These are phyloP conservation scores for Angophora floribunda DNA, from an alignment of 345 rosid genomes.

Conservation along the genomic window DNA sequence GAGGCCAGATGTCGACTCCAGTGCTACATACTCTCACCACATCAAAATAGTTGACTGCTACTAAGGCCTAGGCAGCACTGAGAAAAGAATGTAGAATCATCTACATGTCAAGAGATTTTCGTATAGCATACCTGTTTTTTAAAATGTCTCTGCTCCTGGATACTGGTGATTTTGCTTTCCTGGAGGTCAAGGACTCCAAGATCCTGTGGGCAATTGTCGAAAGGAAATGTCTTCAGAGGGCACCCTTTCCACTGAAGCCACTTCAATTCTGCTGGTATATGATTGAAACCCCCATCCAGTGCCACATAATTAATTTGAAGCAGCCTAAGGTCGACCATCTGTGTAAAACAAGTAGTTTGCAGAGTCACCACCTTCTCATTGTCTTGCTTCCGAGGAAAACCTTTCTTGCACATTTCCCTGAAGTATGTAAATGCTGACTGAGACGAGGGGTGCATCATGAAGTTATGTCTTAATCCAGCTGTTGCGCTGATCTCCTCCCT, in stretches of 20 bases:
- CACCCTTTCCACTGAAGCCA: conserved; percentile 76
- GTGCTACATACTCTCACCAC: neutral
- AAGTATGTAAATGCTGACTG: conserved; percentile 1
- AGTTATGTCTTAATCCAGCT: neutral
- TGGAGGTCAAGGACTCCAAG: conserved; percentile 75
- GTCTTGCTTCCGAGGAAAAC: neutral
- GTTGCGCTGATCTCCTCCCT: neutral
- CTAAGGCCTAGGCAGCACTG: neutral
- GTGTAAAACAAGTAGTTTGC: conserved; percentile 17
- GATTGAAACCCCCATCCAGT: conserved; percentile 38
- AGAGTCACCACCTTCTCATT: conserved; percentile 12
- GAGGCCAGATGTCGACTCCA: neutral
- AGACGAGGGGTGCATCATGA: neutral
- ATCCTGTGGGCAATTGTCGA: conserved; percentile 14
- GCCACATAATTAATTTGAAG: conserved; percentile 51
- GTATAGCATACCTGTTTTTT: neutral
- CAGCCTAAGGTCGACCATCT: conserved; percentile 46
- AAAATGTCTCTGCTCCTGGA: conserved; percentile 12
- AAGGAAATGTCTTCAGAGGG: conserved; percentile 32
- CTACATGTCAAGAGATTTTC: neutral
- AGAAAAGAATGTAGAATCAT: neutral
- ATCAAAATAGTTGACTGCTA: neutral
- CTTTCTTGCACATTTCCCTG: neutral
- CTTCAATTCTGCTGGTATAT: conserved; percentile 38
- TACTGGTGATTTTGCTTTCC: conserved; percentile 26